Conservation (phyloP, 2,329 filamentous ascomycete species). For the Cladosporium sp. region DNA sequence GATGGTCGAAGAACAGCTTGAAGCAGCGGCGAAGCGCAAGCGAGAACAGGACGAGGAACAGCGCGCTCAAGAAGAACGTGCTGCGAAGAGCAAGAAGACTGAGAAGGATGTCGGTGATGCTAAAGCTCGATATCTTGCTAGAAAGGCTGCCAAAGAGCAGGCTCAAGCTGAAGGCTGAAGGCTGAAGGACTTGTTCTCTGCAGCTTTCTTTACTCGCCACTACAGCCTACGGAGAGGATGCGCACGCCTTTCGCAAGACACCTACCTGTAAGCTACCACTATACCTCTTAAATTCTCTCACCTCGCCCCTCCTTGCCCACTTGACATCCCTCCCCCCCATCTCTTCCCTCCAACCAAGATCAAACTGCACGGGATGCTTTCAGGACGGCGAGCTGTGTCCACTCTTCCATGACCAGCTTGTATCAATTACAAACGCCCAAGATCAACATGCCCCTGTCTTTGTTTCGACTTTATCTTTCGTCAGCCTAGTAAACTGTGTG, state of each 20-base stretch:
- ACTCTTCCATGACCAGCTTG: conserved; percentile 26
- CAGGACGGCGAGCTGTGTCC: conserved; percentile 29
- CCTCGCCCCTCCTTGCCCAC: not conserved
- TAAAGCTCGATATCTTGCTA: conserved; percentile 72
- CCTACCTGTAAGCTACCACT: not conserved
- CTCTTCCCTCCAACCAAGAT: too few relatives aligned
- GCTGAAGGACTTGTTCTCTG: conserved; percentile 16
- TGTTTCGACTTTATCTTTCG: conserved; percentile 16
- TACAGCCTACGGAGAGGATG: too few relatives aligned
- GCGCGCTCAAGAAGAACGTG: conserved; percentile 58
- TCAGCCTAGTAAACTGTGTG: conserved; percentile 13
- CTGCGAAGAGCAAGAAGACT: conserved; percentile 73
- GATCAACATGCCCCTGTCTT: conserved; percentile 23
- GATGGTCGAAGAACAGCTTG: conserved; percentile 75
- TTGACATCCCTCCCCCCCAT: not conserved
- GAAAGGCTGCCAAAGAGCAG: conserved; percentile 67
- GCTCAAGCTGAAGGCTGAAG: conserved; percentile 34
- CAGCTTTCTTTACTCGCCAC: not conserved
- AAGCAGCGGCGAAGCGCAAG: conserved; percentile 66
- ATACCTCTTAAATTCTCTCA: not conserved
- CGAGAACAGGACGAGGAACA: conserved; percentile 66
- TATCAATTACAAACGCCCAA: conserved; percentile 30
- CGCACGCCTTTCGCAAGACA: too few relatives aligned
- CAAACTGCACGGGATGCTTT: conserved; percentile 16
- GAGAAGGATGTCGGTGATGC: conserved; percentile 70